phyloP scores from a whole-genome alignment of 768 basidiomycete species.

The Lactarius tabidus region DNA sequence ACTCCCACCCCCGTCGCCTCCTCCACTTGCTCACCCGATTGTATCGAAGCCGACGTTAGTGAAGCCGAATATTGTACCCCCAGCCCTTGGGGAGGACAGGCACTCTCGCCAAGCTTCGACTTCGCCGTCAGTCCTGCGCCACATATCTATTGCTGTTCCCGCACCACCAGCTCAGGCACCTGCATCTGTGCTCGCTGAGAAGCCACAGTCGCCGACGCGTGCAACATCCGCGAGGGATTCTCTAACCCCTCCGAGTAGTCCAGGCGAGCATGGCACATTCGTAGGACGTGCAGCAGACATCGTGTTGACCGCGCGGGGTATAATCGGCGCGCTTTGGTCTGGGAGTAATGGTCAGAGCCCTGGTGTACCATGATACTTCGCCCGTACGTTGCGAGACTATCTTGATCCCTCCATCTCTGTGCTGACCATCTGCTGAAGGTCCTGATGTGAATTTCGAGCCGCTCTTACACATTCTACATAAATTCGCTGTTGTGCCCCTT shows the following conservation, averaged over 20 bases:
- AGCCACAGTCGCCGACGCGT: slow-evolving; percentile 2
- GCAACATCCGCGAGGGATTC: slow-evolving; percentile 26
- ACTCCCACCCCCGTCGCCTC: background rate
- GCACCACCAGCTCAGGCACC: slow-evolving; percentile 16
- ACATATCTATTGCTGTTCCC: slow-evolving; percentile 8
- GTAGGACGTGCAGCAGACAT: slow-evolving; percentile 71
- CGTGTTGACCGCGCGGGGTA: slow-evolving; percentile 74
- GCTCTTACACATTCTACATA: slow-evolving; percentile 9
- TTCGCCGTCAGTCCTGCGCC: slow-evolving; percentile 20
- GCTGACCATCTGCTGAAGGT: background rate
- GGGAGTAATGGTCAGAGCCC: slow-evolving; percentile 23
- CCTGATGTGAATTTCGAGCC: background rate
- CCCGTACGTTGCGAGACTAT: background rate
- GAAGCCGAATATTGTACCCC: background rate
- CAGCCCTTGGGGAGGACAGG: slow-evolving; percentile 12
- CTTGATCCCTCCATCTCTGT: background rate
- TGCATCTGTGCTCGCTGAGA: slow-evolving; percentile 14
- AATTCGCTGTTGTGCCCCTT: slow-evolving; percentile 7
- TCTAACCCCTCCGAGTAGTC: slow-evolving; percentile 30
- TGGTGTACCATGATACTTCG: slow-evolving; percentile 7
- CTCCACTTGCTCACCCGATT: background rate
- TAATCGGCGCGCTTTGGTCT: slow-evolving; percentile 61
- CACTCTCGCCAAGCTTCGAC: slow-evolving; percentile 20
- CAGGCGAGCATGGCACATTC: slow-evolving; percentile 34
- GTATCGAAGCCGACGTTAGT: slow-evolving; percentile 2